Conservation (phyloP, 805 yeast genomes). For the Saccharomyces paradoxus region DNA sequence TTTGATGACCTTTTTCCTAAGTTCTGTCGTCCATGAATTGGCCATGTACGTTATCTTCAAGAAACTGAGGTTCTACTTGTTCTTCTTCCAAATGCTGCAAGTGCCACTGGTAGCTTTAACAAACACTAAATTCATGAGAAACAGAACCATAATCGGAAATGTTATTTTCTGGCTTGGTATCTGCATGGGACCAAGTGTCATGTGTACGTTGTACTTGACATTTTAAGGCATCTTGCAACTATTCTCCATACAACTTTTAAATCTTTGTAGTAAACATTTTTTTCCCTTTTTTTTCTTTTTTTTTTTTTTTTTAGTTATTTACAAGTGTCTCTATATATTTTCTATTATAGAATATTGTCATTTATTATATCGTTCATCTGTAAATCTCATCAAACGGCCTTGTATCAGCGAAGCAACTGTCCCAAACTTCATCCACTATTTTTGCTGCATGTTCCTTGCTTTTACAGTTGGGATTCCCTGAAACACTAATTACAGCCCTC, state of each 20-base stretch:
- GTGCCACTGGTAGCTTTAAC: slow-evolving; percentile 64
- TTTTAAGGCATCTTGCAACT: slow-evolving; percentile 35
- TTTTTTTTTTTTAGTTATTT: slow-evolving; percentile 1
- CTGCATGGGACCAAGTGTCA: slow-evolving; percentile 78
- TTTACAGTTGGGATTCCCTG: slow-evolving; percentile 78
- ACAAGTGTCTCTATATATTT: background rate
- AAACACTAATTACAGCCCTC: slow-evolving; percentile 77
- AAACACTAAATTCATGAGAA: slow-evolving; percentile 48
- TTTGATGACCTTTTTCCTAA: slow-evolving; percentile 61
- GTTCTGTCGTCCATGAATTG: slow-evolving; percentile 76
- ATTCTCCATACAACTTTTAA: background rate
- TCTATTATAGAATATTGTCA: background rate
- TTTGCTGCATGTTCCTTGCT: slow-evolving; percentile 64
- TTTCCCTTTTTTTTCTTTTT: background rate
- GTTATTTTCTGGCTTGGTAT: slow-evolving; percentile 87
- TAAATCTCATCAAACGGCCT: slow-evolving; percentile 93
- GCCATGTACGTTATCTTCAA: slow-evolving; percentile 84
- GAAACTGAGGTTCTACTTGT: slow-evolving; percentile 66
- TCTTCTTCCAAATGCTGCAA: slow-evolving; percentile 76
- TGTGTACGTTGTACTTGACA: slow-evolving; percentile 75
- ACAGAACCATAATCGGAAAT: slow-evolving; percentile 60
- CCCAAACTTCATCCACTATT: slow-evolving; percentile 83
- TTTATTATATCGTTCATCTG: slow-evolving; percentile 34
- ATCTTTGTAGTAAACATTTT: background rate
- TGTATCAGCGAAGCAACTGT: slow-evolving; percentile 87